A percentile compares a stretch with the other conserved stretches of the same genome.
These are phyloP conservation scores for Tuber magnatum DNA, from an alignment of 495 filamentous ascomycete genomes.

Conservation along the genomic window DNA sequence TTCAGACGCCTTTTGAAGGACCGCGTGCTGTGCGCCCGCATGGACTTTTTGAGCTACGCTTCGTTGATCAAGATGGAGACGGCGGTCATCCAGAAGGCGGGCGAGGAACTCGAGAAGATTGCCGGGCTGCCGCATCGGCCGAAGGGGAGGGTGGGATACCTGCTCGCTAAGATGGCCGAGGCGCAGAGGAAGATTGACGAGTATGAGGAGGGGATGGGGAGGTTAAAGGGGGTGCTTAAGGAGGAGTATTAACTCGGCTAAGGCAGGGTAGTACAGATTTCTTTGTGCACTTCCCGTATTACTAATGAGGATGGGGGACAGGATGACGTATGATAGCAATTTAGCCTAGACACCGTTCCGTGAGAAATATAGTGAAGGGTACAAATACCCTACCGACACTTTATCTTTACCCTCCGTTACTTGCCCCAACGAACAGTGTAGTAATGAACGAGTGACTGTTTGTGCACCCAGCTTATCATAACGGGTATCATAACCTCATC, in stretches of 20 bases:
- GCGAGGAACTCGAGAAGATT: constrained; percentile 66
- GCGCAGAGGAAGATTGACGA: constrained; percentile 68
- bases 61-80: constrained; percentile 66
- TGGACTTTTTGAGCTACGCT: constrained; percentile 64
- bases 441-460: background rate
- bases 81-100: constrained; percentile 65
- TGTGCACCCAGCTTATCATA: background rate
- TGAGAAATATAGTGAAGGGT: background rate
- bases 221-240: constrained; percentile 55
- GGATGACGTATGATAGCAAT: background rate
- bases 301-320: background rate
- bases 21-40: constrained; percentile 59
- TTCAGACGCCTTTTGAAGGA: constrained; percentile 67
- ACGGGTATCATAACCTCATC: background rate
- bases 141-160: constrained; percentile 56
- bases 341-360: background rate
- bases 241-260: constrained; percentile 22
- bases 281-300: background rate
- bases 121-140: constrained; percentile 61
- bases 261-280: background rate
- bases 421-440: background rate
- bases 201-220: constrained; percentile 65
- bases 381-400: background rate
- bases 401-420: background rate
- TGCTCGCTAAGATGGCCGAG: constrained; percentile 61